Evolutionary conservation across 2,329 filamentous ascomycete genomes (phyloP).

Genomic region (Ceratocystis albifundus): DNA sequence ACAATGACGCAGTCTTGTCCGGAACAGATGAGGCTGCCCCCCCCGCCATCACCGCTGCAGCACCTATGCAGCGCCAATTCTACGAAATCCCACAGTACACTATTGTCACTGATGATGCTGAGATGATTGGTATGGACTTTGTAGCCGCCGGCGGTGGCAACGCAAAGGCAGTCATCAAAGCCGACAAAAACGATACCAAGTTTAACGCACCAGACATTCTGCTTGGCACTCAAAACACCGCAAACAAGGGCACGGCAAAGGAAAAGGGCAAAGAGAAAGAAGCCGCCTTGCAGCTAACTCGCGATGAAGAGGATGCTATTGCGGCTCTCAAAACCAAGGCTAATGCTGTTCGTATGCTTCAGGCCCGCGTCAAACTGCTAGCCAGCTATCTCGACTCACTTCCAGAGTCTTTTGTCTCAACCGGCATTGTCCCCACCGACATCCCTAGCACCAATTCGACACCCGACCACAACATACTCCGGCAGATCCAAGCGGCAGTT

Average conservation of each 20-base stretch:
- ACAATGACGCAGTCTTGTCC: slow-evolving; percentile 30
- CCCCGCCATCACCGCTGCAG: slow-evolving; percentile 37
- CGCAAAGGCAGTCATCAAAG: slow-evolving; percentile 48
- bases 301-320: slow-evolving; percentile 51
- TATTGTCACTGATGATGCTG: slow-evolving; percentile 86
- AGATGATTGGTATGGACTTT: slow-evolving; percentile 96
- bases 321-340: slow-evolving; percentile 68
- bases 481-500: slow-evolving; percentile 77
- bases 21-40: slow-evolving; percentile 44
- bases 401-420: slow-evolving; percentile 48
- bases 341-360: slow-evolving; percentile 89
- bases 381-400: slow-evolving; percentile 64
- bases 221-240: slow-evolving; percentile 20
- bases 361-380: slow-evolving; percentile 61
- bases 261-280: slow-evolving; percentile 25
- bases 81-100: slow-evolving; percentile 65
- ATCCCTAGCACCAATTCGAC: slow-evolving; percentile 29
- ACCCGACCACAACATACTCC: slow-evolving; percentile 62
- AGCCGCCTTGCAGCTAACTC: slow-evolving; percentile 35
- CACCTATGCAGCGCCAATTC: slow-evolving; percentile 56
- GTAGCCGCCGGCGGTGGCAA: slow-evolving; percentile 76
- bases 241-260: slow-evolving; percentile 26
- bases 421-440: slow-evolving; percentile 28
- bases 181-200: slow-evolving; percentile 29
- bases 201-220: background rate